These are phyloP conservation scores for Leishmania braziliensis DNA, from an alignment of 208 protist species.

Conservation along the genomic window DNA sequence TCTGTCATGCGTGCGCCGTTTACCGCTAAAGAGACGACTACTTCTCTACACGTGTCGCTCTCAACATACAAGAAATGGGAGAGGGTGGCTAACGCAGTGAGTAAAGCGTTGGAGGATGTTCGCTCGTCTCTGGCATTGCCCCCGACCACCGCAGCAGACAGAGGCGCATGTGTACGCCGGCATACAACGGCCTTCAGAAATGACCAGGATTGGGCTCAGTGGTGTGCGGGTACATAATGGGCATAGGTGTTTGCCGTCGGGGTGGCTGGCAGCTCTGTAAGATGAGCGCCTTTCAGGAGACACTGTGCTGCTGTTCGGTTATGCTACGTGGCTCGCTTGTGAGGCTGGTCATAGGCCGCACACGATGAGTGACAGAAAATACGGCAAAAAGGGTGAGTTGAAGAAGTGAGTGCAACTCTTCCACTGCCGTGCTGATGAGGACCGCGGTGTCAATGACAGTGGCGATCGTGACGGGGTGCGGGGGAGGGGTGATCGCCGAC, in stretches of 20 bases:
- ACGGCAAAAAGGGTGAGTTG: conserved; percentile 5
- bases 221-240: not conserved
- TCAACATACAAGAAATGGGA: not conserved
- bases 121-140: not conserved
- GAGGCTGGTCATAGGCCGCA: not conserved
- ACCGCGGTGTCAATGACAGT: not conserved
- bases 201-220: not conserved
- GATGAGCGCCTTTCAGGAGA: not conserved
- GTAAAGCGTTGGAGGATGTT: not conserved
- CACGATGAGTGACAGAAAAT: not conserved
- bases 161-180: not conserved
- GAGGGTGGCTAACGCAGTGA: not conserved
- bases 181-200: not conserved
- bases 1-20: not conserved
- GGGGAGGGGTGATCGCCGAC: not conserved
- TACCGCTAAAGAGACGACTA: not conserved
- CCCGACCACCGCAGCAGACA: not conserved
- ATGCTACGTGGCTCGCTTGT: not conserved
- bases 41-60: not conserved
- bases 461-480: not conserved
- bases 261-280: not conserved
- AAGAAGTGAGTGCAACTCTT: conserved; percentile 2
- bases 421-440: not conserved
- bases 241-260: not conserved
- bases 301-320: not conserved